These are phyloP conservation scores for Tympanopsis confertula DNA, from an alignment of 2,329 filamentous ascomycete species.

Conservation along the genomic window DNA sequence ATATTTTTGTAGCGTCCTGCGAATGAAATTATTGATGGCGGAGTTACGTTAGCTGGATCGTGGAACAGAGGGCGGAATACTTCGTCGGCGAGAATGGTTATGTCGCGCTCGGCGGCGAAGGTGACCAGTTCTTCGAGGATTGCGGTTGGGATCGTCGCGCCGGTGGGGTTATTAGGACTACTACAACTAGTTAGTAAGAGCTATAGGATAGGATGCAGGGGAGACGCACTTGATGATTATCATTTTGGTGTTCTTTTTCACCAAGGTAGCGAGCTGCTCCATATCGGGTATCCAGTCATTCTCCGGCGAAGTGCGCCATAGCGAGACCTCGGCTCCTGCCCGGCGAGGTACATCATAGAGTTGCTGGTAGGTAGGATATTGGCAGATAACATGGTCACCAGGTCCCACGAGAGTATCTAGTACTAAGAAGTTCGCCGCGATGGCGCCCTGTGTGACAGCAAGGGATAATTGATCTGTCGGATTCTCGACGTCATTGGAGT, in stretches of 20 bases:
- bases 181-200: too few relatives aligned
- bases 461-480: too few relatives aligned
- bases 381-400: constrained; percentile 74
- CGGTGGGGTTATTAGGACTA: constrained; percentile 77
- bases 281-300: constrained; percentile 59
- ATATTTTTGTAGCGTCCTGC: constrained; percentile 62
- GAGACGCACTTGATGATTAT: too few relatives aligned
- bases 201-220: background rate
- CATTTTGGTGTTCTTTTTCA: constrained; percentile 61
- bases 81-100: constrained; percentile 66
- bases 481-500: too few relatives aligned
- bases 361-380: constrained; percentile 80
- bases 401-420: constrained; percentile 62
- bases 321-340: constrained; percentile 63
- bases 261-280: constrained; percentile 50
- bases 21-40: constrained; percentile 59
- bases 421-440: constrained; percentile 67
- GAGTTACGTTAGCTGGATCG: constrained; percentile 38
- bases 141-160: constrained; percentile 51
- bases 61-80: constrained; percentile 80
- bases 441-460: constrained; percentile 73
- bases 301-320: constrained; percentile 60
- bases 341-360: constrained; percentile 65
- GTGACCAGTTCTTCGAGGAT: constrained; percentile 50
- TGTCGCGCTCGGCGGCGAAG: constrained; percentile 48